phyloP scores from a whole-genome alignment of 164 flowering plant species.

The Vitis rotundifolia region DNA sequence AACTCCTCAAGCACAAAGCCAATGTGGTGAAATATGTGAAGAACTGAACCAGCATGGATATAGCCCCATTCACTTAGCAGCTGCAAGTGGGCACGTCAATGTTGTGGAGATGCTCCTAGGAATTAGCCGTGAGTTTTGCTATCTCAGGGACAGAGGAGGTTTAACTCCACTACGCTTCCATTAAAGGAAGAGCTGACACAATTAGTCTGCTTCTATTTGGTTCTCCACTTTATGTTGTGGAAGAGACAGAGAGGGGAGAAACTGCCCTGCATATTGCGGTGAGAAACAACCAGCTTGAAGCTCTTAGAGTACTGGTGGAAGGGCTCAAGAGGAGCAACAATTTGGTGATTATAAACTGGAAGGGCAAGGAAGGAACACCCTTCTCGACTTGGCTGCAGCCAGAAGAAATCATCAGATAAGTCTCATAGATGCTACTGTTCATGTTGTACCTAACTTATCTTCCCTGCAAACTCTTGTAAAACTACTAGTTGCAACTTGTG shows the following conservation, averaged over 20 bases:
- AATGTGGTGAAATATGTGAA: neutral
- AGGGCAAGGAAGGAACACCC: no score
- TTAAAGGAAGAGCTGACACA: no score
- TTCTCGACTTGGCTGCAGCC: no score
- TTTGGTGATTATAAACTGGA: no score
- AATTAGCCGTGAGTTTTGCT: neutral
- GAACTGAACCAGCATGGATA: neutral
- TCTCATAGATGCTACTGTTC: no score
- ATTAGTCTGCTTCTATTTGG: neutral
- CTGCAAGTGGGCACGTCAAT: neutral
- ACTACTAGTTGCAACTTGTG: no score
- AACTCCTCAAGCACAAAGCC: neutral
- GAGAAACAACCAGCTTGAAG: neutral
- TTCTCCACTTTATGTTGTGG: neutral
- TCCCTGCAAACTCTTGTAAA: no score
- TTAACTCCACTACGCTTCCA: no score
- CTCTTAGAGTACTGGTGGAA: neutral
- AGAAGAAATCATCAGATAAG: no score
- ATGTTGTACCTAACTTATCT: no score
- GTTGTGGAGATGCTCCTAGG: neutral
- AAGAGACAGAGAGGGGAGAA: no score
- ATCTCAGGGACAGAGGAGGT: no score
- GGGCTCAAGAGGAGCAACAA: neutral
- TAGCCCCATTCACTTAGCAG: conserved; percentile 1
- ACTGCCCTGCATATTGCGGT: neutral